phyloP scores from a whole-genome alignment of 495 filamentous ascomycete genomes.

The Hypoxylon lenormandii region DNA sequence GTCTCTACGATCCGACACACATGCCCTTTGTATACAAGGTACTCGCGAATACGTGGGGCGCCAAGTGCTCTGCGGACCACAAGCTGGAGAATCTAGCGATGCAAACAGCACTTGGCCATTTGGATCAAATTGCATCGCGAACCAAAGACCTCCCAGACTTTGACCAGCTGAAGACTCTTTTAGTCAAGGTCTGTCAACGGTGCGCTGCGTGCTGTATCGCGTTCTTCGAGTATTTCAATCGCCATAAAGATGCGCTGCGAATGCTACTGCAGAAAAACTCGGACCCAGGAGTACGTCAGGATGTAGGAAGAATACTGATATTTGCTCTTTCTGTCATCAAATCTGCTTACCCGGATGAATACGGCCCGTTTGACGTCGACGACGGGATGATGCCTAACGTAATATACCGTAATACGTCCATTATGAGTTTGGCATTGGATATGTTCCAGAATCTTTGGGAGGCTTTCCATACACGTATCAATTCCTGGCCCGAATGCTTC shows the following conservation, averaged over 20 bases:
- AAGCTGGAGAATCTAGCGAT: slow-evolving; percentile 70
- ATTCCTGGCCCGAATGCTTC: slow-evolving; percentile 86
- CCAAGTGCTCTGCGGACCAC: slow-evolving; percentile 64
- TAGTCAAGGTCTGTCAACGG: slow-evolving; percentile 65
- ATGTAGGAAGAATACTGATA: slow-evolving; percentile 67
- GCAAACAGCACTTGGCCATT: slow-evolving; percentile 75
- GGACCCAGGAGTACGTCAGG: slow-evolving; percentile 70
- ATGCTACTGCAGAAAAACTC: slow-evolving; percentile 76
- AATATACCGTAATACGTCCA: slow-evolving; percentile 2
- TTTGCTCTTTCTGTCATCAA: slow-evolving; percentile 66
- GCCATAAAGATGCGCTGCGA: slow-evolving; percentile 68
- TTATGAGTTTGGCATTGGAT: slow-evolving; percentile 39
- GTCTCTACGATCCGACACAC: slow-evolving; percentile 81
- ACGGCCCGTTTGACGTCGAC: slow-evolving; percentile 53
- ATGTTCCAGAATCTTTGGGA: slow-evolving; percentile 68
- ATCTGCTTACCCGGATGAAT: slow-evolving; percentile 55
- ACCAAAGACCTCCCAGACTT: slow-evolving; percentile 76
- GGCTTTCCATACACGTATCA: slow-evolving; percentile 65
- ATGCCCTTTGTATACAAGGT: slow-evolving; percentile 72
- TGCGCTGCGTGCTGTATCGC: slow-evolving; percentile 69
- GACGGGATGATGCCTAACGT: not conserved
- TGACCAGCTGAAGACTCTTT: slow-evolving; percentile 64
- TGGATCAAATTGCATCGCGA: slow-evolving; percentile 82
- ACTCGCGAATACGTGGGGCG: slow-evolving; percentile 61
- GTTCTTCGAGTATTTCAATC: slow-evolving; percentile 72